These are phyloP conservation scores for Mortierella sp. DNA, from an alignment of 371 early-diverging fungal genomes.

Conservation along the genomic window DNA sequence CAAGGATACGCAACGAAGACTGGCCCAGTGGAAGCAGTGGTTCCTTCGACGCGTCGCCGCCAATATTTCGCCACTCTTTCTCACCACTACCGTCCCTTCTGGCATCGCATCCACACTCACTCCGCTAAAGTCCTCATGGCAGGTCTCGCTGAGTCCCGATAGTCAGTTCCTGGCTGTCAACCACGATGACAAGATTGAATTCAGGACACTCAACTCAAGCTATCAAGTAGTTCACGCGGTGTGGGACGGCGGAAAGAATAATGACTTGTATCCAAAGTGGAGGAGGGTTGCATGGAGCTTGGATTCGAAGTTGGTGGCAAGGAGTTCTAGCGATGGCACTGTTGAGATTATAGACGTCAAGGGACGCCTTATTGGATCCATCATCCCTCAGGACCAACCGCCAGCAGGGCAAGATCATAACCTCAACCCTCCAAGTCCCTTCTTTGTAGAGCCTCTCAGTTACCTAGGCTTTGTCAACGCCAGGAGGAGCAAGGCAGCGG, in stretches of 20 bases:
- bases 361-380: slow-evolving; percentile 52
- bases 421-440: slow-evolving; percentile 11
- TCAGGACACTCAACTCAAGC: slow-evolving; percentile 54
- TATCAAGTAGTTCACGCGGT: slow-evolving; percentile 58
- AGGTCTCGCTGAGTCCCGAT: slow-evolving; percentile 57
- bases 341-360: slow-evolving; percentile 57
- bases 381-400: slow-evolving; percentile 45
- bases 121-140: slow-evolving; percentile 57
- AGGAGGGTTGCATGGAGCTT: slow-evolving; percentile 60
- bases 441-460: slow-evolving; percentile 61
- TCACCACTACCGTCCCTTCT: slow-evolving; percentile 62
- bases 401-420: slow-evolving; percentile 3
- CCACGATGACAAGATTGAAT: slow-evolving; percentile 61
- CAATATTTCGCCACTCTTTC: slow-evolving; percentile 54
- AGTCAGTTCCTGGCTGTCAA: slow-evolving; percentile 59
- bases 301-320: slow-evolving; percentile 59
- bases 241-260: slow-evolving; percentile 25
- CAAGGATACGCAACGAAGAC: slow-evolving; percentile 31
- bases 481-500: slow-evolving; percentile 17
- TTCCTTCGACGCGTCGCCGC: slow-evolving; percentile 51
- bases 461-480: slow-evolving; percentile 52
- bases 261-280: slow-evolving; percentile 61
- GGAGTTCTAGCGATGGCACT: slow-evolving; percentile 60
- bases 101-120: slow-evolving; percentile 55
- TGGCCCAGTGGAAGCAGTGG: slow-evolving; percentile 45